Conservation (phyloP, 371 early-diverging fungal species). For the Modicella reniformis region DNA sequence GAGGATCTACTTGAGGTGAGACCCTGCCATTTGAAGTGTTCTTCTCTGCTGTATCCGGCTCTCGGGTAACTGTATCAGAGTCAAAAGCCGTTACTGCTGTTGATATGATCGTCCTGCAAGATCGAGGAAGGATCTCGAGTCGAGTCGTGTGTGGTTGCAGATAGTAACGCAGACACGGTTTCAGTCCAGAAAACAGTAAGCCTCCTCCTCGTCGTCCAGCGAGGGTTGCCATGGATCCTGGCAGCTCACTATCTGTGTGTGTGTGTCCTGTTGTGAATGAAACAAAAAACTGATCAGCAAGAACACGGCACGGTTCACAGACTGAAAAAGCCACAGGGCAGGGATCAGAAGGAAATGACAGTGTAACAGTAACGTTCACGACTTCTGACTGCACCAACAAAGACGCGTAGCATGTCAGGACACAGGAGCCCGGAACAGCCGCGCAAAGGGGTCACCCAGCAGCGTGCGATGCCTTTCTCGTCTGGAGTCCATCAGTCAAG, state of each 20-base stretch:
- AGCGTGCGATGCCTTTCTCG: background rate
- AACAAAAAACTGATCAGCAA: background rate
- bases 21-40: background rate
- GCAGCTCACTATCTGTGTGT: background rate
- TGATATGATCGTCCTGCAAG: background rate
- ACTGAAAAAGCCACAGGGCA: too few species aligned
- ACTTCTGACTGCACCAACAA: too few species aligned
- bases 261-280: background rate
- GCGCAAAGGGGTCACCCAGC: slow-evolving; percentile 5
- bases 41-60: background rate
- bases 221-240: background rate
- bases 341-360: too few species aligned
- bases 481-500: background rate
- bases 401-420: slow-evolving; percentile 22
- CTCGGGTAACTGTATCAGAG: too few species aligned
- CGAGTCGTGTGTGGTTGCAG: background rate
- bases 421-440: slow-evolving; percentile 25
- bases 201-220: background rate
- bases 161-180: background rate
- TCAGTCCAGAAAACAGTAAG: background rate
- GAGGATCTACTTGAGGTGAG: slow-evolving; percentile 36
- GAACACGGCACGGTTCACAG: background rate
- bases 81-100: too few species aligned
- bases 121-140: background rate
- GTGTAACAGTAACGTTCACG: too few species aligned